Conservation (phyloP, 805 yeast species). For the Isabelozyma pseudorhagii region DNA sequence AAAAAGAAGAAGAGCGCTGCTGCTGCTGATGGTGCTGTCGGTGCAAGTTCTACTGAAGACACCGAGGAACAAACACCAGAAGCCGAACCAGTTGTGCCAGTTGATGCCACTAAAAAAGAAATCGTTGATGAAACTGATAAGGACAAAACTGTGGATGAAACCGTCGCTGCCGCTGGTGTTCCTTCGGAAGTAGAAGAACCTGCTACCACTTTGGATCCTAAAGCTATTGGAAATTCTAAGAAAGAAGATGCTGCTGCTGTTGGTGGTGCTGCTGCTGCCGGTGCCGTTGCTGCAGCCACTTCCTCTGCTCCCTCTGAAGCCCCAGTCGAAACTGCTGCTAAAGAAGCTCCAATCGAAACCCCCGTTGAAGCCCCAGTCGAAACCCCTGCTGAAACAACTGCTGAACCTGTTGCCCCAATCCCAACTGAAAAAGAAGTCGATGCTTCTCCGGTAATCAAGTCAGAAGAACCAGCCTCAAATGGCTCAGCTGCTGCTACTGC, state of each 20-base stretch:
- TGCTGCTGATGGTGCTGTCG: conserved; percentile 9
- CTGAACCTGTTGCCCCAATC: conserved; percentile 4
- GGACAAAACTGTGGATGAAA: conserved; percentile 7
- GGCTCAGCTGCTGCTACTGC: background rate
- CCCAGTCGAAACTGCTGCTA: background rate
- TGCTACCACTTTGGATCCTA: conserved; percentile 7
- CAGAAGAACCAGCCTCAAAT: conserved; percentile 4
- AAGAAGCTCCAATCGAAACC: conserved; percentile 4
- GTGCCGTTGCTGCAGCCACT: conserved; percentile 1
- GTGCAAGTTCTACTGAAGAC: conserved; percentile 4
- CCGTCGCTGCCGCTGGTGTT: conserved; percentile 11
- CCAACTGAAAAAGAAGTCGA: conserved; percentile 16
- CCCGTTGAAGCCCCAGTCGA: conserved; percentile 2
- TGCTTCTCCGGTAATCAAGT: conserved; percentile 17
- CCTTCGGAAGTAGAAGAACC: conserved; percentile 7
- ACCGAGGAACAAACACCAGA: conserved; percentile 16
- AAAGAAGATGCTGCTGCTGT: conserved; percentile 6
- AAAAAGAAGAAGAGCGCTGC: conserved; percentile 37
- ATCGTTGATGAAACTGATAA: conserved; percentile 1
- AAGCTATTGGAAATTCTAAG: background rate
- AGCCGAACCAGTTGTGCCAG: conserved; percentile 8
- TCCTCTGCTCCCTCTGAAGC: background rate
- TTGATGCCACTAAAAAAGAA: conserved; percentile 1
- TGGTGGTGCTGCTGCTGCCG: conserved; percentile 2
- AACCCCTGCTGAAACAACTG: background rate